Conservation (phyloP, 2,329 filamentous ascomycete genomes). For the Colletotrichum theobromicola region DNA sequence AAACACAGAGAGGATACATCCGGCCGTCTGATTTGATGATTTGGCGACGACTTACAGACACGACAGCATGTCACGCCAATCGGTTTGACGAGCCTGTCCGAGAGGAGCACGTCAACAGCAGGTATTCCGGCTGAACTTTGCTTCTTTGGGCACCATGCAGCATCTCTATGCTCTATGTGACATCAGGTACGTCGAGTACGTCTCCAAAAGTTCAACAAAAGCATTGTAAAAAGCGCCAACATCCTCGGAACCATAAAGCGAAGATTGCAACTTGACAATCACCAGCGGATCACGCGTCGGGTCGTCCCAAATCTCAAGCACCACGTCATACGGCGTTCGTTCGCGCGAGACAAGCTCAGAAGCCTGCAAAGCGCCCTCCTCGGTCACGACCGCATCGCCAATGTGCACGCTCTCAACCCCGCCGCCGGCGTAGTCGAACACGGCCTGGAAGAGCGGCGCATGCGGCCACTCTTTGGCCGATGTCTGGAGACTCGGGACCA, state of each 20-base stretch:
- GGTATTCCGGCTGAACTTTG: neutral
- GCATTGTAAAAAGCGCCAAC: neutral
- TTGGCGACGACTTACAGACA: neutral
- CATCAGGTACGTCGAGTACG: neutral
- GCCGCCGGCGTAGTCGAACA: neutral
- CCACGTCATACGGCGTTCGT: slow-evolving; percentile 2
- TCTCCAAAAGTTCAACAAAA: neutral
- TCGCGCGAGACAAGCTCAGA: neutral
- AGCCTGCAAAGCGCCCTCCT: neutral
- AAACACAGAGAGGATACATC: accelerated
- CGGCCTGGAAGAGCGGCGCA: neutral
- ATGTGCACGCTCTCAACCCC: neutral
- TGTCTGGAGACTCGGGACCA: neutral
- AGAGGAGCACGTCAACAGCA: accelerated
- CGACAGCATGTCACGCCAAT: neutral
- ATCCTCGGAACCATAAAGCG: neutral
- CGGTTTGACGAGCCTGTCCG: neutral
- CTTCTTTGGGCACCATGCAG: accelerated
- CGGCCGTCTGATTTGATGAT: neutral
- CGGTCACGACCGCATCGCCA: neutral
- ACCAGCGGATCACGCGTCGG: neutral
- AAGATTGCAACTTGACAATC: neutral
- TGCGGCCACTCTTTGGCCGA: neutral
- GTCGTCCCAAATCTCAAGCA: neutral
- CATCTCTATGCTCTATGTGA: neutral